These are phyloP conservation scores for Fusarium sp. DNA, from an alignment of 2,329 filamentous ascomycete genomes.

Conservation along the genomic window DNA sequence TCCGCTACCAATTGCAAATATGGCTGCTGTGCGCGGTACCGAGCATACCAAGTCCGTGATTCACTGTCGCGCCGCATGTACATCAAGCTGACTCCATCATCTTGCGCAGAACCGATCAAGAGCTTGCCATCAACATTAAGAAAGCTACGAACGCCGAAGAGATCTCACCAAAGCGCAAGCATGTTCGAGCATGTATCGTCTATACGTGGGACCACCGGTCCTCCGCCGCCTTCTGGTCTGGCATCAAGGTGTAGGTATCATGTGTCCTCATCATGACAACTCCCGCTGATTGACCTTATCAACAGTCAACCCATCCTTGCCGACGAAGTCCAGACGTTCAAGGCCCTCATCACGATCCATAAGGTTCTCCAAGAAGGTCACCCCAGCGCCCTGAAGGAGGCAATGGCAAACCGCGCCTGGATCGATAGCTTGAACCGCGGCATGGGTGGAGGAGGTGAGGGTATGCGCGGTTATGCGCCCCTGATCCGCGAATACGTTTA, in stretches of 20 bases:
- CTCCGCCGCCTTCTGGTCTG: constrained; percentile 93
- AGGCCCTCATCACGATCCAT: constrained; percentile 96
- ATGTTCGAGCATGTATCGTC: constrained; percentile 97
- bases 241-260: constrained; percentile 91
- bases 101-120: constrained; percentile 70
- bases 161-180: constrained; percentile 81
- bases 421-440: constrained; percentile 92
- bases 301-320: constrained; percentile 93
- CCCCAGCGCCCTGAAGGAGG: constrained; percentile 86
- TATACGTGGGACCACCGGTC: constrained; percentile 99
- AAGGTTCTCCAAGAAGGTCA: constrained; percentile 98
- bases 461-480: constrained; percentile 88
- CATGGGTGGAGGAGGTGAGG: constrained; percentile 83
- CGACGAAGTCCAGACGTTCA: constrained; percentile 99
- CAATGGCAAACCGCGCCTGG: constrained; percentile 89
- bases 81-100: constrained; percentile 30
- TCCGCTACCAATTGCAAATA: constrained; percentile 43
- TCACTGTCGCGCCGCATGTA: constrained; percentile 18
- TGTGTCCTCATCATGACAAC: constrained; percentile 14
- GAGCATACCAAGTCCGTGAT: constrained; percentile 55
- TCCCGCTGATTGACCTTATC: constrained; percentile 13
- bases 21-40: constrained; percentile 51
- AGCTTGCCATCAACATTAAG: constrained; percentile 77
- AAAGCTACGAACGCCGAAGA: constrained; percentile 78
- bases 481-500: constrained; percentile 97